Evolutionary conservation across 331 rosid species (phyloP).

Genomic region (Arachis monticola): DNA sequence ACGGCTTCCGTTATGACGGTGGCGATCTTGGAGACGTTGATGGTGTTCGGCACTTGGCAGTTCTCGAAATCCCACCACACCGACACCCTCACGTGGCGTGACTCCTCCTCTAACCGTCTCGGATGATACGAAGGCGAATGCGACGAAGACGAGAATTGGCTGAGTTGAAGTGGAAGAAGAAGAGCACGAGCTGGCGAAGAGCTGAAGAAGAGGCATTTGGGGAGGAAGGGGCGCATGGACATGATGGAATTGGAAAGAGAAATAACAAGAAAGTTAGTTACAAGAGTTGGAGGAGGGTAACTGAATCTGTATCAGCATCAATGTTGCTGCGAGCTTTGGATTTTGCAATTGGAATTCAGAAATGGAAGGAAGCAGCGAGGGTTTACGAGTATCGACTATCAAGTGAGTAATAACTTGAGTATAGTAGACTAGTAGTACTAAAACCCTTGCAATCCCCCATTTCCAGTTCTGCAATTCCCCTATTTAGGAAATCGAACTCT

Average conservation of each 20-base stretch:
- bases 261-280: not conserved
- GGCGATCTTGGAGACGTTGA: slow-evolving; percentile 52
- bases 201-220: slow-evolving; percentile 9
- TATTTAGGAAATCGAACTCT: not conserved
- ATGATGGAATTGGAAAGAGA: not conserved
- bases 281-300: not conserved
- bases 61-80: slow-evolving; percentile 99
- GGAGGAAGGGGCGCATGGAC: slow-evolving; percentile 21
- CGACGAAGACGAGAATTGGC: slow-evolving; percentile 32
- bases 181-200: slow-evolving; percentile 24
- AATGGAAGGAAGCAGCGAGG: not conserved
- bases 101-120: slow-evolving; percentile 57
- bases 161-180: slow-evolving; percentile 27
- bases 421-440: not conserved
- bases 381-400: not conserved
- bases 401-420: too few relatives aligned
- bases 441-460: not conserved
- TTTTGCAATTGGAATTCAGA: not conserved
- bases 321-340: not conserved
- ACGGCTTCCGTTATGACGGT: slow-evolving; percentile 59
- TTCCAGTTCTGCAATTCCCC: not conserved
- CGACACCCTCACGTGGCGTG: slow-evolving; percentile 63
- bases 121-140: not conserved
- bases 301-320: not conserved
- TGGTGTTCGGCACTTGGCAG: slow-evolving; percentile 55